Base-by-base conservation (phyloP, 345 rosid species). In the Arabis alpina region DNA sequence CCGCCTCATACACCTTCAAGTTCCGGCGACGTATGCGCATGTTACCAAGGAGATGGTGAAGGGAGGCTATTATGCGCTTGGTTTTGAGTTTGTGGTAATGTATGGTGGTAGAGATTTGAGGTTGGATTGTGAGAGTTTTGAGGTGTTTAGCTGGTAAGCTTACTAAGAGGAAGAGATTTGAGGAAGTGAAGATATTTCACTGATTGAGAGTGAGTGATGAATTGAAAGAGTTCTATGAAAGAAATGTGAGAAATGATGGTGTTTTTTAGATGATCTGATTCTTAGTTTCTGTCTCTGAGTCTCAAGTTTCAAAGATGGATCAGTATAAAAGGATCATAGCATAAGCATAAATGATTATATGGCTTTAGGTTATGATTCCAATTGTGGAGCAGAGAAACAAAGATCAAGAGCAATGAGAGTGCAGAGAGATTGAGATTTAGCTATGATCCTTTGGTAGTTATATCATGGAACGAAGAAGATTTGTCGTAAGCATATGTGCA, bases 71-170 rank as follows among this genome's bases (percentile, higher is more conserved):
- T 70, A 70, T 56, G 77, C 56, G 45, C 81, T 74, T 63, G 88
- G 84, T 40, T 64, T 81, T 78, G 77, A 80, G 82, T 84, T 85
- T 66, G 87, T 77, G 70, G 77, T 72, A 74, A 64, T 55, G 12
- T 79, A 50, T 56, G 81, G 54, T 0, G 85, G 88, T n/a, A 82
- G 66, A 42, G 90, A 82, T 7, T 4, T 11, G 57, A 75, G 54
- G 25, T 72, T 87, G 79, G 95, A 82, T 41, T 4, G 36, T 1
- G 82, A 82, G 77, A 82, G 64, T 47, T 86, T 77, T 43, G 88
- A 19, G 92, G 56, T 10, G 66, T 8, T 62, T 91, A 72, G 89
- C 83, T 2, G 61, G 50, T 16, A 80, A 73, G 74, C 56, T 91
- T 75, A 16, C 88, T 2, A 42, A 55, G 36, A 27, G 63, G 39